These are phyloP conservation scores for Chlorella sp. DNA, from an alignment of 139 green algal genomes.

Conservation along the genomic window DNA sequence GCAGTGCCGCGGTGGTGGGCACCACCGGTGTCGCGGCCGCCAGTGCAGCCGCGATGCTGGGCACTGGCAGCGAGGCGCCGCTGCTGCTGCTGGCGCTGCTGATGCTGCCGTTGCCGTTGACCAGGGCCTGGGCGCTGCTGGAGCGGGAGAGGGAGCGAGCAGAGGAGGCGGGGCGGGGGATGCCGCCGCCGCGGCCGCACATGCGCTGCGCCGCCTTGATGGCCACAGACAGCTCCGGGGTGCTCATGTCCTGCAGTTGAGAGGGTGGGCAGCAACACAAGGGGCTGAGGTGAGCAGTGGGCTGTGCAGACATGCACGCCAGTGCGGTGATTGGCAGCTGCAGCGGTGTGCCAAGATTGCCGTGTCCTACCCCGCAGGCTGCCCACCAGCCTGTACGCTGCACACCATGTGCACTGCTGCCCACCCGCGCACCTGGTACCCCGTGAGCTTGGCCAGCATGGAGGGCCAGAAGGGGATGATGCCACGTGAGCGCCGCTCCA, in stretches of 20 bases:
- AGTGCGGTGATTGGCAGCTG: not conserved
- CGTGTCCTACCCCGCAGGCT: too few species aligned
- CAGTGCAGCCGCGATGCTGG: not conserved
- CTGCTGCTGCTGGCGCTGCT: not conserved
- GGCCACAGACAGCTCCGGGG: conserved; percentile 78
- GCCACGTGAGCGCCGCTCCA: conserved; percentile 76
- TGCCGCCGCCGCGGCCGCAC: conserved; percentile 17
- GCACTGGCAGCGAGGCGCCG: too few species aligned
- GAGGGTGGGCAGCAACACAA: not conserved
- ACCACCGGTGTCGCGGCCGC: not conserved
- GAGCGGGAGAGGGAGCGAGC: conserved; percentile 4
- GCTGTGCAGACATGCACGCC: not conserved
- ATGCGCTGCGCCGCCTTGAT: conserved; percentile 83
- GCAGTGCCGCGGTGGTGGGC: not conserved
- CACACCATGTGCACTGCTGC: not conserved
- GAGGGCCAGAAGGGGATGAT: conserved; percentile 89
- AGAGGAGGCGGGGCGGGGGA: not conserved
- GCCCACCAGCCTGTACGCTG: too few species aligned
- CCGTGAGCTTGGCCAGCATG: conserved; percentile 84
- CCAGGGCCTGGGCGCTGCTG: not conserved
- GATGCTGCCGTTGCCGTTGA: not conserved
- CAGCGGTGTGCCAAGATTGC: not conserved
- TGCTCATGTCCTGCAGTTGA: conserved; percentile 71
- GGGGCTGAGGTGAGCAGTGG: not conserved
- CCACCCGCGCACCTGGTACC: conserved; percentile 57